Evolutionary conservation across 352 stramenopile genomes (phyloP), one percentile per base, ranked within the genome.

Genomic region (Phytophthora gonapodyides): DNA sequence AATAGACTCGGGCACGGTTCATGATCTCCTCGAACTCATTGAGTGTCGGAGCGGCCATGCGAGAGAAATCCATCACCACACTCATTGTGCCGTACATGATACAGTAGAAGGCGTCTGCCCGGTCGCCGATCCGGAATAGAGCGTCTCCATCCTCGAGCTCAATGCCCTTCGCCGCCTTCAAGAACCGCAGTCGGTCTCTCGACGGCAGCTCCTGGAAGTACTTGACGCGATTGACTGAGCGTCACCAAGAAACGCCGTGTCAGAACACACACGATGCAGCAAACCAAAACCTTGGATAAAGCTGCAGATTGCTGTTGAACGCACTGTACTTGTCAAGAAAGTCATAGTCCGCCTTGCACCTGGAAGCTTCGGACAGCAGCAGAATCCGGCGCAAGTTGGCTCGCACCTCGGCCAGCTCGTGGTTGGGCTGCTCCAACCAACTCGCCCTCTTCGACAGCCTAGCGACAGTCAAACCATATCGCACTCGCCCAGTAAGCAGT

Each of bases 1-100:
- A 89, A 33, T 89, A 80, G 42, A 90, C 79, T 17, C 78, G 78
- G 16, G 78, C 77, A 13, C 83, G 80, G 49, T 75, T 90, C 49
- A 89, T 71, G 27, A 92, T 88, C 31, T 90, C 79, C 47, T 89
- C 81, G 30, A 92, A 87, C 44, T 89, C 79, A 42, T 82, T 82
- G 16, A 89, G 48, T 2, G 82, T 89, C n/a, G 80, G 75, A 7
- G 76, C 71, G 30, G 80, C 57, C 59, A 88, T 84, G 36, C 77
- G 80, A n/a, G 79, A 69, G 51, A 92, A 82, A 64, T 92, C 81
- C 47, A 92, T 76, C 11, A 92, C 79, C 37, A 90, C 79, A 48
- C 83, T 89, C 54, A 90, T 69, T 2, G 83, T 78, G 31, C 83
- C 83, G 51, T 84, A 90, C 69, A 90, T 87, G 64, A 90, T 76